Evolutionary conservation across 2,329 filamentous ascomycete species (phyloP), one percentile per base, ranked within the genome.

Genomic region (Dothideomycetes sp.): DNA sequence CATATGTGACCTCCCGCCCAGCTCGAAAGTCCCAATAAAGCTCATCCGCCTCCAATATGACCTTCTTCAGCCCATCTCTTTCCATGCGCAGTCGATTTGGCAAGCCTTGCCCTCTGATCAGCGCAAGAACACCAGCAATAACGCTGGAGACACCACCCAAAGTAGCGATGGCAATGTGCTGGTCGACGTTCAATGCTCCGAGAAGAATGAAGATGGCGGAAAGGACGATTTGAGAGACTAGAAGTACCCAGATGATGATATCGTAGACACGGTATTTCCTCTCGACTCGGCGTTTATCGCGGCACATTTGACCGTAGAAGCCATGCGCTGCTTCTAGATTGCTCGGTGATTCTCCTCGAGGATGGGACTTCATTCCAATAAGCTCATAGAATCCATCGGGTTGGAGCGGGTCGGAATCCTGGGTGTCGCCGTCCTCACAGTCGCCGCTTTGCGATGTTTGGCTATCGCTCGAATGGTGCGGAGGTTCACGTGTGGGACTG

Each of bases 21-120:
- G 55, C 55, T 4, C 51, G 49, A 8, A 57, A 44, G 40, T 62
- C 58, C 48, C 53, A 55, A 36, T 59, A 59, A 45, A 60, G 31
- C 47, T 57, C 57, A 34, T 61, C 57, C 1, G 57, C 49, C 39
- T 52, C 52, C 35, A 60, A 58, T 14, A 57, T 44, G 9, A 61
- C 48, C 30, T 49, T 53, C 33, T 47, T 40, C 36, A 60, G 40
- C 10, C 50, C 50, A 40, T 60, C 56, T 30, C 49, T 36, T 37
- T 54, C 53, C 46, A 57, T 53, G 18, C 56, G 41, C n/a, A 60
- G 39, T 3, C 57, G 43, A 36, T 53, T 57, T n/a, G 58, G 56
- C n/a, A 60, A 40, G 1, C 58, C 55, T 44, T 59, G 55, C 0
- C 57, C 59, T 35, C 53, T 55, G 46, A 56, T 54, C n/a, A 61